Evolutionary conservation across 1,139 yeast genomes (phyloP), one percentile per base, ranked within the genome.

Genomic region (Candida anutae): DNA sequence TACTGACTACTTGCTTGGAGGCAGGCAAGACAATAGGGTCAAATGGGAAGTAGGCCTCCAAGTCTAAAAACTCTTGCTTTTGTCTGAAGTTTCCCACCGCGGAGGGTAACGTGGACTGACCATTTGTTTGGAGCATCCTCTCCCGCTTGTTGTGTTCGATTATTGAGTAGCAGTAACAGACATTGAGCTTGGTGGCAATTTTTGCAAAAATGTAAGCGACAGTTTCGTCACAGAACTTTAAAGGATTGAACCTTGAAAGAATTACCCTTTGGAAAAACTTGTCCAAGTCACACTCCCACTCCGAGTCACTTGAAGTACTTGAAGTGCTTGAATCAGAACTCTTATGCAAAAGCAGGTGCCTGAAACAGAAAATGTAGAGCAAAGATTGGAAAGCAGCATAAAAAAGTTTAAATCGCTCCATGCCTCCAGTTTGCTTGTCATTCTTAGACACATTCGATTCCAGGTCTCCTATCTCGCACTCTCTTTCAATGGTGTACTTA

Each of bases 141-240:
- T 80, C 87, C 26, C 87, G 67, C 46, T 85, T 81, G 55, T 88
- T 90, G 46, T 83, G 87, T 46, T 90, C 97, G 39, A 90, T 82
- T 26, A 88, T 84, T 16, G 95, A 81, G 54, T 83, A 88, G 53
- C 97, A 88, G 54, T 88, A 90, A 31, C 94, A 93, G 14, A 85
- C 83, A 45, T 85, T 85, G 40, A 87, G 82, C 45, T 78, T 79
- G 39, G 93, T 93, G 2, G 97, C 87, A 28, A 90, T 75, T 42
- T 85, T 81, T 10, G 98, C 97, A 62, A 90, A 90, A 63, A 88
- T 90, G 36, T 78, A 70, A 35, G 88, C 95, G 29, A 93, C 96
- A 11, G 94, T 85, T 45, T 85, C 93, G 48, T 88, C 90, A 53
- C 97, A 87, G 58, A 78, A 90, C 48, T 84, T 83, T 43, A 93